Conservation (phyloP, 345 rosid genomes). For the Populus tremula region DNA sequence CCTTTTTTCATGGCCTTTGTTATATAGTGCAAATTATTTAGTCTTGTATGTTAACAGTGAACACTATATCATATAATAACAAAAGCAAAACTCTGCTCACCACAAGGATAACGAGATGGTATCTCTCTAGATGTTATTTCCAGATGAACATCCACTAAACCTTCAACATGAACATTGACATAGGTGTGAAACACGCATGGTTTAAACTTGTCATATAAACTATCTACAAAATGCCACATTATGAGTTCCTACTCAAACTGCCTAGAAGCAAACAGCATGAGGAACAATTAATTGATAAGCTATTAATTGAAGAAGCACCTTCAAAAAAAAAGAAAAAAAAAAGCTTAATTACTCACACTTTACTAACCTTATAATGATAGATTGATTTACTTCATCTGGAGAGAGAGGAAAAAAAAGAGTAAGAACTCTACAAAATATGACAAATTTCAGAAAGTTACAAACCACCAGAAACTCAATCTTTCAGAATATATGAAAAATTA, state of each 20-base stretch:
- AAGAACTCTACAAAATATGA: slow-evolving; percentile 16
- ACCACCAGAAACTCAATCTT: background rate
- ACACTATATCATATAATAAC: background rate
- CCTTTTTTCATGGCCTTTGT: background rate
- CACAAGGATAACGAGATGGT: background rate
- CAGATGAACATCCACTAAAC: background rate
- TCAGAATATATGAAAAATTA: slow-evolving; percentile 14
- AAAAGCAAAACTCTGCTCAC: too few species aligned
- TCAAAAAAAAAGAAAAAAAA: background rate
- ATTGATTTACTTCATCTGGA: slow-evolving; percentile 98
- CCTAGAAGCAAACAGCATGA: background rate
- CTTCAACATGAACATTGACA: background rate
- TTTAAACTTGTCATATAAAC: background rate
- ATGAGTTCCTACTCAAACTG: background rate
- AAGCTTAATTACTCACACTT: background rate
- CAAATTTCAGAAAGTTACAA: background rate
- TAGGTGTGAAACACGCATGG: background rate
- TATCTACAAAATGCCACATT: background rate
- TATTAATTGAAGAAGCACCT: slow-evolving; percentile 2
- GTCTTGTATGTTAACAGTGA: background rate
- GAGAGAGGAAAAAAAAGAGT: slow-evolving; percentile 25
- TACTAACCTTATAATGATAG: slow-evolving; percentile 95
- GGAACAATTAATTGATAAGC: background rate
- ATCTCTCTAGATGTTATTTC: background rate
- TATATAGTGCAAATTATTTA: background rate